These are phyloP conservation scores for Candida koratica DNA, from an alignment of 805 yeast species.

Conservation along the genomic window DNA sequence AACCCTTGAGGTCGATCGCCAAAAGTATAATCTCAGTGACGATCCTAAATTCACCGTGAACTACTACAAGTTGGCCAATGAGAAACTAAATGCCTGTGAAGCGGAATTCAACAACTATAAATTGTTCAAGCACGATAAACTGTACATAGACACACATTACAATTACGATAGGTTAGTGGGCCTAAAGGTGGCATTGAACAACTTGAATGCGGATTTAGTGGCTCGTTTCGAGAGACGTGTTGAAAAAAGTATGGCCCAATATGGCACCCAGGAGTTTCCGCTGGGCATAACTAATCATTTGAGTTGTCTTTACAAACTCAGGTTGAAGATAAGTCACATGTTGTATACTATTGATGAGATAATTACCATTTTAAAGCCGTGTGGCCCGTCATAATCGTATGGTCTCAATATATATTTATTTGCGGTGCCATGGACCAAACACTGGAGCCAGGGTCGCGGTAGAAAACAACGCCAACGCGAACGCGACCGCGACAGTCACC, in stretches of 20 bases:
- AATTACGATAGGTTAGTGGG: conserved; percentile 12
- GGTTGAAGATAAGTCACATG: conserved; percentile 9
- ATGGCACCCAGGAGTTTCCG: neutral
- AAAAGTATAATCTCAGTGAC: conserved; percentile 4
- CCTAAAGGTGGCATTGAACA: conserved; percentile 11
- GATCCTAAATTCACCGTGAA: conserved; percentile 8
- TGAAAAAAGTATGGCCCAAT: neutral
- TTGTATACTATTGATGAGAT: conserved; percentile 15
- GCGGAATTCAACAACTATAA: conserved; percentile 5
- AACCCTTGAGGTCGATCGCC: conserved; percentile 8
- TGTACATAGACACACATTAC: conserved; percentile 6
- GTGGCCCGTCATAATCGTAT: too few species aligned
- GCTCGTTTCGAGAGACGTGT: conserved; percentile 10
- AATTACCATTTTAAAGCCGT: conserved; percentile 11
- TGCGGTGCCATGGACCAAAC: too few species aligned
- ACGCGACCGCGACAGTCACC: too few species aligned
- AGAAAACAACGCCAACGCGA: too few species aligned
- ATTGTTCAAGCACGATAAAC: conserved; percentile 11
- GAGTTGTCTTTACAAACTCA: conserved; percentile 12
- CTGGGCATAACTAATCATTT: conserved; percentile 6
- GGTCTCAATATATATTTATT: too few species aligned
- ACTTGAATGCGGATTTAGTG: conserved; percentile 10
- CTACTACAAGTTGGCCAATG: conserved; percentile 10
- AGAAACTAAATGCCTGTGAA: conserved; percentile 11
- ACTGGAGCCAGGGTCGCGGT: too few species aligned